Evolutionary conservation across 305 asterid genomes (phyloP).

Genomic region (Fraxinus dipetala): DNA sequence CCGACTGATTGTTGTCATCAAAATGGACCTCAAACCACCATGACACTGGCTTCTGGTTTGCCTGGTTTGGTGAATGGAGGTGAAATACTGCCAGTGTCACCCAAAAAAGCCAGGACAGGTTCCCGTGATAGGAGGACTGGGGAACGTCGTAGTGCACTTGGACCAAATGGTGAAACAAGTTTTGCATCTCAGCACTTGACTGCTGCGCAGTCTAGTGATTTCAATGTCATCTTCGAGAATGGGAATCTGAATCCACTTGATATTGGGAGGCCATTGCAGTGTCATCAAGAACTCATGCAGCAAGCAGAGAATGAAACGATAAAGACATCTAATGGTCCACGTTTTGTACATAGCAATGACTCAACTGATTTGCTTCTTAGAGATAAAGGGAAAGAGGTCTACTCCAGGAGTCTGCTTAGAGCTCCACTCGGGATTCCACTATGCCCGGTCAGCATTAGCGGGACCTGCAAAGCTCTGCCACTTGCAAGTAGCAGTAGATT

Average conservation of each 20-base stretch:
- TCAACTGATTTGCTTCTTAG: constrained; percentile 34
- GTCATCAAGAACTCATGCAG: constrained; percentile 36
- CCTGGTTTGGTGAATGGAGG: constrained; percentile 62
- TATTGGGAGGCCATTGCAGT: constrained; percentile 42
- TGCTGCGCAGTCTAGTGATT: constrained; percentile 37
- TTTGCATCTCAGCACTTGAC: constrained; percentile 38
- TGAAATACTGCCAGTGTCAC: constrained; percentile 58
- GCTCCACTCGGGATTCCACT: constrained; percentile 88
- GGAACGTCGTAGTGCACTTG: constrained; percentile 57
- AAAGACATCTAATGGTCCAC: constrained; percentile 36
- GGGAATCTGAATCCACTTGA: constrained; percentile 47
- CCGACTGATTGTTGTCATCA: constrained; percentile 41
- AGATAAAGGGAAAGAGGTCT: constrained; percentile 41
- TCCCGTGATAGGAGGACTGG: constrained; percentile 54
- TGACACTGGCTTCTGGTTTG: constrained; percentile 40
- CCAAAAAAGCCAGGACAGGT: constrained; percentile 59
- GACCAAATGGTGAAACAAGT: constrained; percentile 45
- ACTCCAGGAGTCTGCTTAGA: constrained; percentile 54
- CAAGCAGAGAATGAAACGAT: constrained; percentile 27
- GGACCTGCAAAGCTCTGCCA: constrained; percentile 51
- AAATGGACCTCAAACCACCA: constrained; percentile 52
- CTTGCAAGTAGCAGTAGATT: constrained; percentile 44
- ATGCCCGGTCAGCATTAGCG: constrained; percentile 65
- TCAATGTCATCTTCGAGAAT: constrained; percentile 38
- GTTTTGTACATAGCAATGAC: constrained; percentile 47